Evolutionary conservation across 441 rosid species (phyloP).

Genomic region (Gossypium aridum): DNA sequence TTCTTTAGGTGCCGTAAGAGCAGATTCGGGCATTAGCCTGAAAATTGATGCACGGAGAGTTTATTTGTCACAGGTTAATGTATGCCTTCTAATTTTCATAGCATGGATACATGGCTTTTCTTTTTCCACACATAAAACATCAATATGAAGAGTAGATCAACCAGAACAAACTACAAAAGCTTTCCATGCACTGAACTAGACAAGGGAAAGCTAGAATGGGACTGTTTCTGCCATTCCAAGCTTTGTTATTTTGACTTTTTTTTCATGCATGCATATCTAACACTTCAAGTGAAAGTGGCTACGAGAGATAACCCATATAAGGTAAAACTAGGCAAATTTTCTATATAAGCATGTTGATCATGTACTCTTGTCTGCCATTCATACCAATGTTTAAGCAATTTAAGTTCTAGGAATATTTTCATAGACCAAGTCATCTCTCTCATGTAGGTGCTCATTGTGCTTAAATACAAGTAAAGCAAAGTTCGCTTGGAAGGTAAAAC

Average conservation of each 20-base stretch:
- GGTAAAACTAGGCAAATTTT: neutral
- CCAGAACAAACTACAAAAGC: conserved; percentile 1
- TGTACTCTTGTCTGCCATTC: neutral
- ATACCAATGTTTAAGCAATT: neutral
- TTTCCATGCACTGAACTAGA: neutral
- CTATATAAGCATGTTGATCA: neutral
- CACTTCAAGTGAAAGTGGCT: neutral
- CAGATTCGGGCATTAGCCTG: conserved; percentile 95
- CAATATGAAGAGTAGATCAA: neutral
- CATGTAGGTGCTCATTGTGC: neutral
- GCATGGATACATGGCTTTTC: neutral
- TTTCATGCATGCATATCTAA: neutral
- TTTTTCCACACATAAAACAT: neutral
- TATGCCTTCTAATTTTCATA: neutral
- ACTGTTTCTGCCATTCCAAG: neutral
- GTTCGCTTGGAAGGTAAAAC: neutral
- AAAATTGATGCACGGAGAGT: conserved; percentile 11
- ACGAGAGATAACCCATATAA: neutral
- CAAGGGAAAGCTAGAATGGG: neutral
- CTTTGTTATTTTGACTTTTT: neutral
- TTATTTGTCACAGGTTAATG: neutral
- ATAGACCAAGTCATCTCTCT: neutral
- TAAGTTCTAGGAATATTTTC: neutral
- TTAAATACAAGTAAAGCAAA: neutral
- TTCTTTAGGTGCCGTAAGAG: conserved; percentile 66